Base-by-base conservation (phyloP, 2,329 filamentous ascomycete species). In the Fusarium torreyae region DNA sequence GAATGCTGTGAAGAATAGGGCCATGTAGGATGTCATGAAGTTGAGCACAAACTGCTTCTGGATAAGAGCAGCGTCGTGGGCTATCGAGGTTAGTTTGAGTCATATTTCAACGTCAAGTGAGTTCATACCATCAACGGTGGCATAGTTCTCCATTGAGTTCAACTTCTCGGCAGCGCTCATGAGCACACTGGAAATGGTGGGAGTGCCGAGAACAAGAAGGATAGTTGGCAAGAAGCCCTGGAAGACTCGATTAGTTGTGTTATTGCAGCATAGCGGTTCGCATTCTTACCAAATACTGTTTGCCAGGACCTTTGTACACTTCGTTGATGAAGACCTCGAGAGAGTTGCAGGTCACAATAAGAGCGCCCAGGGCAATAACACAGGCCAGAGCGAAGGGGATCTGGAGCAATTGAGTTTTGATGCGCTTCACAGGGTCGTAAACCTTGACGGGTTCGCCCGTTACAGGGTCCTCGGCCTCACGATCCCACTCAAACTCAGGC, bases 241-340 rank as follows among this genome's bases (percentile, higher is more conserved):
- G 1, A n/a, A 43, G 54, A 36, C 68, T 76, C 56, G 72, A 68
- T 58, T 36, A 24, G 60, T 9, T 20, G 10, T 56, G 36, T 33
- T 31, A 7, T 3, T 5, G 17, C 11, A 17, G 6, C 17, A 48
- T 6, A 36, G 18, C 14, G 7, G 7, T 18, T 31, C 26, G 34
- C 5, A 8, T 57, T 80, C 89, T 78, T 79, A 94, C 94, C 71
- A 99, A 79, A 63, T 97, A 91, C 20, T 88, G 87, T 81, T 98
- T 97, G 68, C 97, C 89, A 0, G 94, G 94, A 0, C 96, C 96
- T 63, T 90, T 88, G 79, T 99, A 98, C 17, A 98, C 90, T 79
- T 99, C 94, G 0, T 92, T 94, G 71, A 99, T 93, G 81, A 98
- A 98, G 33, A 98, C 93, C 77, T 99, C 96, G 65, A 98, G 93